Conservation (phyloP, 1,284 basidiomycete species). For the Vanrija sp. region DNA sequence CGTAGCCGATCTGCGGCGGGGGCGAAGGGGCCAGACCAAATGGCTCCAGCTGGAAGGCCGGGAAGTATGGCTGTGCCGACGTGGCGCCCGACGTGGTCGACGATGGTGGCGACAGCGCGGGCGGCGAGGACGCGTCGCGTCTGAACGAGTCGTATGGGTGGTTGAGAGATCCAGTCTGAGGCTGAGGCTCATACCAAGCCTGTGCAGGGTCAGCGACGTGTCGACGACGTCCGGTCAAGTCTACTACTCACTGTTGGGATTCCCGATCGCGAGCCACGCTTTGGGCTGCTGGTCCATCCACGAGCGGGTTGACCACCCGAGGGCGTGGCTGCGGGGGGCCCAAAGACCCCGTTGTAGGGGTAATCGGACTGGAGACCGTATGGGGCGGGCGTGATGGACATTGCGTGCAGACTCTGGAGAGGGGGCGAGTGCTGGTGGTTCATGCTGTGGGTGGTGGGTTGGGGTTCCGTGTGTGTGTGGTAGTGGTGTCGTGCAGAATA, state of each 20-base stretch:
- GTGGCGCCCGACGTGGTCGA: conserved; percentile 35
- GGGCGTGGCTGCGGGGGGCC: conserved; percentile 30
- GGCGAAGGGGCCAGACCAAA: conserved; percentile 40
- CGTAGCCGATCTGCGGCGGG: conserved; percentile 28
- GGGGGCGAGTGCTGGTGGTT: conserved; percentile 30
- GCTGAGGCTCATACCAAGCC: conserved; percentile 42
- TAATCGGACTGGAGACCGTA: conserved; percentile 30
- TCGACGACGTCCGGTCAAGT: no score
- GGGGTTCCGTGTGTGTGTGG: neutral
- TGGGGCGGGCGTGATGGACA: conserved; percentile 35
- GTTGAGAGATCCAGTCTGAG: conserved; percentile 21
- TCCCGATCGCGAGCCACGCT: conserved; percentile 39
- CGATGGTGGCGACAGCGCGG: conserved; percentile 41
- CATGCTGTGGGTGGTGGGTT: conserved; percentile 4
- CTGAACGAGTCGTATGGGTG: conserved; percentile 34
- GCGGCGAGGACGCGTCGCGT: conserved; percentile 33
- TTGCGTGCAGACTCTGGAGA: conserved; percentile 37
- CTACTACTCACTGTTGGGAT: conserved; percentile 32
- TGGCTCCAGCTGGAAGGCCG: conserved; percentile 13
- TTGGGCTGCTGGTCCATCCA: conserved; percentile 27
- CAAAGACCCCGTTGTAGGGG: conserved; percentile 45
- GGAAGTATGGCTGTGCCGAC: conserved; percentile 12
- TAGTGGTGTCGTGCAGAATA: neutral
- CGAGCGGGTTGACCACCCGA: conserved; percentile 21
- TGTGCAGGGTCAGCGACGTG: conserved; percentile 9